phyloP scores from a whole-genome alignment of 2,329 filamentous ascomycete genomes.

The Paramyrothecium sp. region DNA sequence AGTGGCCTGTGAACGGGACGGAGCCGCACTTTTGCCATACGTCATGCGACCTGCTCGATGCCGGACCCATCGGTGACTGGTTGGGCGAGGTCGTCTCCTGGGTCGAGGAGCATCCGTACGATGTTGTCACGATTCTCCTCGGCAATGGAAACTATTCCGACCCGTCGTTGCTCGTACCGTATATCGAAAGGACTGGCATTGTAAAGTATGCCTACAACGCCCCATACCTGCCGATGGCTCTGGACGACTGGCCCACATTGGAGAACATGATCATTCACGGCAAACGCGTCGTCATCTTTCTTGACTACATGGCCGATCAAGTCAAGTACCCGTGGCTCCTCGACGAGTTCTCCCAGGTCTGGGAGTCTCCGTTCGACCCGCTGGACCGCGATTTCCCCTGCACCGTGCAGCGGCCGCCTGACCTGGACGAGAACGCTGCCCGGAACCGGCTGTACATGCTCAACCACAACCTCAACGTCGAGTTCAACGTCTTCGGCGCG shows the following conservation, averaged over 20 bases:
- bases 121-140: constrained; percentile 83
- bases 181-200: constrained; percentile 71
- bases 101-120: constrained; percentile 76
- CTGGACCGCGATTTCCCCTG: constrained; percentile 68
- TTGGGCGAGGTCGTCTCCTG: constrained; percentile 68
- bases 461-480: constrained; percentile 88
- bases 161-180: constrained; percentile 61
- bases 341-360: constrained; percentile 84
- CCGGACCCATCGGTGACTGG: constrained; percentile 73
- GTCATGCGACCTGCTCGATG: constrained; percentile 77
- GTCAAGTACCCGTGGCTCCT: constrained; percentile 77
- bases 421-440: constrained; percentile 52
- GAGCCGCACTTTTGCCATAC: constrained; percentile 80
- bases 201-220: constrained; percentile 72
- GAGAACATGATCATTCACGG: constrained; percentile 69
- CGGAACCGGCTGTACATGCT: constrained; percentile 71
- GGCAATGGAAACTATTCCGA: constrained; percentile 77
- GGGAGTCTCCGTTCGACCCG: constrained; percentile 87
- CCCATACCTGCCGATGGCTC: constrained; percentile 65
- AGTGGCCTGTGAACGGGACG: constrained; percentile 49
- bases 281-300: constrained; percentile 74
- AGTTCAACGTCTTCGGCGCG: constrained; percentile 65
- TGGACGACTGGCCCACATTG: constrained; percentile 81
- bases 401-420: constrained; percentile 71
- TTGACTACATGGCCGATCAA: constrained; percentile 85